A percentile compares a stretch with the other conserved stretches of the same genome.
These are phyloP conservation scores for Plectosphaerella plurivora DNA, from an alignment of 2,329 filamentous ascomycete species.

Conservation along the genomic window DNA sequence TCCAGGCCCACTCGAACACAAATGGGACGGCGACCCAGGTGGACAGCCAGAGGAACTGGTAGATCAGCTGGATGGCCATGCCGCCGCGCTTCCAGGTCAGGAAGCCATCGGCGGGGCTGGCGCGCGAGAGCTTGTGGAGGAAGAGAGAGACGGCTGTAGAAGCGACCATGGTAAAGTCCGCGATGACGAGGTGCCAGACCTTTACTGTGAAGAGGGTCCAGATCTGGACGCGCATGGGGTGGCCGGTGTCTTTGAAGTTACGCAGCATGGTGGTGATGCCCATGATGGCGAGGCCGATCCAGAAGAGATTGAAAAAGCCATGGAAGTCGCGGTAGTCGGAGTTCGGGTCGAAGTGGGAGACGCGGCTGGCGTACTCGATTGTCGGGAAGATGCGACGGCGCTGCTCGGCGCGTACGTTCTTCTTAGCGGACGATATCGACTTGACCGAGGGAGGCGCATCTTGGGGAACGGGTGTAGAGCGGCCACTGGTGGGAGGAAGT, in stretches of 20 bases:
- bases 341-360: slow-evolving; percentile 91
- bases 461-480: slow-evolving; percentile 75
- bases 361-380: slow-evolving; percentile 82
- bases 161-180: slow-evolving; percentile 80
- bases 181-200: slow-evolving; percentile 78
- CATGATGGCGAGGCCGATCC: slow-evolving; percentile 96
- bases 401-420: slow-evolving; percentile 76
- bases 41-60: slow-evolving; percentile 72
- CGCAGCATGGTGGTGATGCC: slow-evolving; percentile 89
- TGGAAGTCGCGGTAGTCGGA: slow-evolving; percentile 93
- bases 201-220: slow-evolving; percentile 87
- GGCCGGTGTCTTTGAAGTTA: slow-evolving; percentile 91
- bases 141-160: slow-evolving; percentile 69
- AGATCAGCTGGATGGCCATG: slow-evolving; percentile 77
- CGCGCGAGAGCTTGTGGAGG: slow-evolving; percentile 65
- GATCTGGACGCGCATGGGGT: slow-evolving; percentile 77
- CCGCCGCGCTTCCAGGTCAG: slow-evolving; percentile 74
- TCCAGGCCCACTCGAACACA: slow-evolving; percentile 88
- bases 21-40: slow-evolving; percentile 88
- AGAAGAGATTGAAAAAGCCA: slow-evolving; percentile 97
- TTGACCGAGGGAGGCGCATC: slow-evolving; percentile 93
- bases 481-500: slow-evolving; percentile 51
- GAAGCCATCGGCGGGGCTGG: slow-evolving; percentile 38
- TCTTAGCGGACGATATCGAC: slow-evolving; percentile 78
- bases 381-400: slow-evolving; percentile 85